Percentiles rank a stretch among this genome's conserved stretches.
Conservation (phyloP, 2,329 filamentous ascomycete genomes). For the Phialophora verrucosa region DNA sequence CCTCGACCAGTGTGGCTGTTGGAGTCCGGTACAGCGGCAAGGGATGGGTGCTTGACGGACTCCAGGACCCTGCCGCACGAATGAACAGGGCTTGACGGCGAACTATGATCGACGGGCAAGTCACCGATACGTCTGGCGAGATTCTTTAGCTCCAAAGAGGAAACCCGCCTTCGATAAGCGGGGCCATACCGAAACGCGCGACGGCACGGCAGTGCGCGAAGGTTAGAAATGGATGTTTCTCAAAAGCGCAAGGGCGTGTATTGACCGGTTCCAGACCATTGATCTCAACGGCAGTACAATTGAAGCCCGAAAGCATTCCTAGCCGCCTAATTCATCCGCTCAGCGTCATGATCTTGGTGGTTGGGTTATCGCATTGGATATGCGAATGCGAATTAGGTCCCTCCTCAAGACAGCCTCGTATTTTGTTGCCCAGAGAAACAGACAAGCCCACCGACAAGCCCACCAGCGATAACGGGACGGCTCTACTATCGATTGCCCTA, state of each 20-base stretch:
- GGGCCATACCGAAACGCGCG: slow-evolving; percentile 17
- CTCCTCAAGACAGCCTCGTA: background rate
- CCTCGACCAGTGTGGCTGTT: slow-evolving; percentile 23
- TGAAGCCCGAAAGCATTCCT: slow-evolving; percentile 3
- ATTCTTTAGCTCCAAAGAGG: slow-evolving; percentile 14
- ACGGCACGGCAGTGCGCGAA: slow-evolving; percentile 23
- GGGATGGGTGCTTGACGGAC: slow-evolving; percentile 26
- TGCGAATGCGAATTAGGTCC: background rate
- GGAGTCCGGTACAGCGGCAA: slow-evolving; percentile 28
- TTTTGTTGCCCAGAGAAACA: slow-evolving; percentile 2
- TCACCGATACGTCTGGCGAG: slow-evolving; percentile 11
- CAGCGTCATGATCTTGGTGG: background rate
- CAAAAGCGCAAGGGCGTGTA: slow-evolving; percentile 22
- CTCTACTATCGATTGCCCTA: slow-evolving; percentile 16
- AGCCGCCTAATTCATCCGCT: background rate
- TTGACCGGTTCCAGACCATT: slow-evolving; percentile 19
- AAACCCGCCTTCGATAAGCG: slow-evolving; percentile 12
- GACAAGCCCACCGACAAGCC: background rate
- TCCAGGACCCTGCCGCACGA: slow-evolving; percentile 6
- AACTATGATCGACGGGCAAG: slow-evolving; percentile 18
- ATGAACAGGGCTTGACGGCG: slow-evolving; percentile 16
- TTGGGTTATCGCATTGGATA: background rate
- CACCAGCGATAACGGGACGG: slow-evolving; percentile 25
- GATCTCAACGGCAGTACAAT: slow-evolving; percentile 5
- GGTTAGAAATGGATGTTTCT: slow-evolving; percentile 22